Evolutionary conservation across 805 yeast genomes (phyloP).

Genomic region (Zygotorulaspora danielsina): DNA sequence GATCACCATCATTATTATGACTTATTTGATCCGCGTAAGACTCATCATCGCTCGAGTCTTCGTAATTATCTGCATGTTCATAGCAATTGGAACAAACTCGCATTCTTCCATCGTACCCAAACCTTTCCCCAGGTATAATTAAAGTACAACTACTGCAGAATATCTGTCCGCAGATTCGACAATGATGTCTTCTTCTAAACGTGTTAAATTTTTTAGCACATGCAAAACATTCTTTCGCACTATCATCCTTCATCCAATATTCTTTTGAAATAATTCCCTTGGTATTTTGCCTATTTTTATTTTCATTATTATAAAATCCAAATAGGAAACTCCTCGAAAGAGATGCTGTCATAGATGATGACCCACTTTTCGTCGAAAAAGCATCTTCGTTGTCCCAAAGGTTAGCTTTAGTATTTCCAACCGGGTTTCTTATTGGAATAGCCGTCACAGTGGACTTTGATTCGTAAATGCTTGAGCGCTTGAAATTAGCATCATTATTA

Average conservation of each 20-base stretch:
- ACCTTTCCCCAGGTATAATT: slow-evolving; percentile 59
- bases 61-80: slow-evolving; percentile 57
- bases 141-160: slow-evolving; percentile 82
- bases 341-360: slow-evolving; percentile 42
- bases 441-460: slow-evolving; percentile 35
- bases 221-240: slow-evolving; percentile 79
- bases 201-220: slow-evolving; percentile 80
- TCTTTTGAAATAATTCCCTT: slow-evolving; percentile 46
- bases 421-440: slow-evolving; percentile 30
- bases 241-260: slow-evolving; percentile 95
- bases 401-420: slow-evolving; percentile 15
- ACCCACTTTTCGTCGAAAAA: slow-evolving; percentile 35
- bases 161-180: slow-evolving; percentile 93
- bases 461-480: slow-evolving; percentile 35
- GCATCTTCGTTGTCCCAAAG: slow-evolving; percentile 37
- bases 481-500: slow-evolving; percentile 25
- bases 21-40: slow-evolving; percentile 17
- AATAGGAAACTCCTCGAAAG: slow-evolving; percentile 41
- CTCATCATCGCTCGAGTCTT: slow-evolving; percentile 66
- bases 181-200: slow-evolving; percentile 88
- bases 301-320: slow-evolving; percentile 37
- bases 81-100: slow-evolving; percentile 75
- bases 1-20: slow-evolving; percentile 12
- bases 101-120: slow-evolving; percentile 63
- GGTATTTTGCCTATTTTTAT: slow-evolving; percentile 21